Evolutionary conservation across 768 basidiomycete species (phyloP), one percentile per base, ranked within the genome.

Genomic region (Hydnomerulius pinastri): DNA sequence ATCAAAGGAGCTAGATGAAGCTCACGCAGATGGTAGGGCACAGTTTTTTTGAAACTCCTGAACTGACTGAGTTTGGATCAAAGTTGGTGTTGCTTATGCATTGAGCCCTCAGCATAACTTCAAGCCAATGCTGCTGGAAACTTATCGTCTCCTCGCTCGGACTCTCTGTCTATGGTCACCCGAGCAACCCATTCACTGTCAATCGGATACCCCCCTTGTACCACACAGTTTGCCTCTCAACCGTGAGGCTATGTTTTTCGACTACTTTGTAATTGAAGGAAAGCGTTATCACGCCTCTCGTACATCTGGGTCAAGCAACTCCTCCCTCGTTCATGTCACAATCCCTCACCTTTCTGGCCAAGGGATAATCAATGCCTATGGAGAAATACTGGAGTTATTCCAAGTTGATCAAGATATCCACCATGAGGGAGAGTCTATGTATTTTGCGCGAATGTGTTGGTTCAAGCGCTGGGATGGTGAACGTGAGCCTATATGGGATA

Each of bases 1-100:
- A 7, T 48, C 60, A 4, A 24, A 57, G 6, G 60, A 67, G 2
- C 54, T 69, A 5, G 62, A 67, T 30, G 23, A 57, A 3, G 57
- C 43, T 5, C 45, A 51, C 1, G 38, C 38, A 38, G 60, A 66
- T 38, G 59, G 65, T 61, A 53, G n/a, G 58, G 4, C 20, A n/a
- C n/a, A 23, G 21, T 30, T 38, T 18, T 13, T 5, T 32, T 8
- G 11, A 7, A 17, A 15, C 13, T 18, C 15, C 17, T 29, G 17
- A 11, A 32, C 17, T n/a, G 6, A 10, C 15, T 33, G 21, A 45
- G 18, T 45, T 29, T 32, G 29, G 13, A n/a, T n/a, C n/a, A 8
- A 37, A 41, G 28, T 13, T 3, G 20, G n/a, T 39, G 10, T 18
- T 4, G 15, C 18, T 15, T 43, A 43, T 43, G 29, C 29, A 13